These are phyloP conservation scores for Gossypium thurberi DNA, from an alignment of 345 rosid genomes.

Conservation along the genomic window DNA sequence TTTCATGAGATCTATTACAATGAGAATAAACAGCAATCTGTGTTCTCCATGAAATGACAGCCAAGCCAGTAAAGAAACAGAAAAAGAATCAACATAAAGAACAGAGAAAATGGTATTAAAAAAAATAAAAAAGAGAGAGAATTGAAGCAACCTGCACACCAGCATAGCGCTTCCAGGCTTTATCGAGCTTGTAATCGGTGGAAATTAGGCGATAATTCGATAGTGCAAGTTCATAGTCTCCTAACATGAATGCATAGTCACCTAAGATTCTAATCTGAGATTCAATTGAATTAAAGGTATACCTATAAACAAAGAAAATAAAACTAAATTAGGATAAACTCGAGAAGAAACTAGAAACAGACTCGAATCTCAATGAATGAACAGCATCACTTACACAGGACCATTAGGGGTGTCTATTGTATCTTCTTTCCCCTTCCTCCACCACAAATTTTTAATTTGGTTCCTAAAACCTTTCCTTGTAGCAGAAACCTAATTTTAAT, in stretches of 20 bases:
- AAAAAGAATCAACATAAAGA: not conserved
- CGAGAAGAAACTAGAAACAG: constrained; percentile 12
- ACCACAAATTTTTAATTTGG: constrained; percentile 93
- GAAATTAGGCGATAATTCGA: constrained; percentile 92
- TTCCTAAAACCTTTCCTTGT: constrained; percentile 95
- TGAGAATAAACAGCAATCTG: not conserved
- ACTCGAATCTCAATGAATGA: constrained; percentile 14
- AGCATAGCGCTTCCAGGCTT: constrained; percentile 98
- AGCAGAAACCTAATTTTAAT: constrained; percentile 60
- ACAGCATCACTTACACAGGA: constrained; percentile 46
- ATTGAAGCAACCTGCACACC: constrained; percentile 78
- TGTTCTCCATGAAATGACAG: not conserved
- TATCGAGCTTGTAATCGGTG: constrained; percentile 94
- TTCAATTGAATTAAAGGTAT: constrained; percentile 81
- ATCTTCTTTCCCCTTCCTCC: constrained; percentile 99
- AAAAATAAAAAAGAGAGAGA: not conserved
- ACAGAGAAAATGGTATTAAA: constrained; percentile 1
- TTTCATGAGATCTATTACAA: not conserved
- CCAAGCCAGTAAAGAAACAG: not conserved
- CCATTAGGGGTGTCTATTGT: constrained; percentile 54
- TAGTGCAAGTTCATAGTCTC: constrained; percentile 91
- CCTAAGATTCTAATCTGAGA: constrained; percentile 93
- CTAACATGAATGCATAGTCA: constrained; percentile 96
- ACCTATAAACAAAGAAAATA: constrained; percentile 49
- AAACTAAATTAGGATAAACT: constrained; percentile 19